Percentiles rank a stretch among this genome's conserved stretches.
Conservation (phyloP, 179 eudicot genomes). For the Beta lomatogona region DNA sequence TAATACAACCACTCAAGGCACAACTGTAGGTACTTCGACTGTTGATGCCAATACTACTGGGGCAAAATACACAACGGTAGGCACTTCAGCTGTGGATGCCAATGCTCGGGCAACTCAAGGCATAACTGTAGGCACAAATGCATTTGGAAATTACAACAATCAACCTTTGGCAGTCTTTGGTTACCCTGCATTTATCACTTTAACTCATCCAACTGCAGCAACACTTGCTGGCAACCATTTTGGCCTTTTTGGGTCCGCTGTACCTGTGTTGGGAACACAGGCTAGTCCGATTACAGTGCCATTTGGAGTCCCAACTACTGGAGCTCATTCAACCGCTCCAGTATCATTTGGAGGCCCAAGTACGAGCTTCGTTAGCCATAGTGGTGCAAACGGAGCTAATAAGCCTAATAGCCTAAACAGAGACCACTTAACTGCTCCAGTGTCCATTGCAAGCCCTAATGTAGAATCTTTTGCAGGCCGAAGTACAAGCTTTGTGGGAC, state of each 20-base stretch:
- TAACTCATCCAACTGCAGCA: neutral
- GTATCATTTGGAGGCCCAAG: neutral
- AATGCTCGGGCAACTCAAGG: too few species aligned
- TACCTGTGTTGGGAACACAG: neutral
- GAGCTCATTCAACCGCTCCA: neutral
- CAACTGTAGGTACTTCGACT: neutral
- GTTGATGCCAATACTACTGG: too few species aligned
- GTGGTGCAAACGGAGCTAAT: neutral
- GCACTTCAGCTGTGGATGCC: too few species aligned
- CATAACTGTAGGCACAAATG: too few species aligned
- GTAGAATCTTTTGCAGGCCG: neutral
- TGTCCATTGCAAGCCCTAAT: neutral
- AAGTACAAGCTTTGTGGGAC: neutral
- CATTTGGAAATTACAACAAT: conserved; percentile 16
- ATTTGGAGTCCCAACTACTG: conserved; percentile 3
- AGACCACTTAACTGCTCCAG: neutral
- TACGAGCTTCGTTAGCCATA: neutral
- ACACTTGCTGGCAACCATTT: neutral
- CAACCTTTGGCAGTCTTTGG: neutral
- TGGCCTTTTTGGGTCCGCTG: neutral
- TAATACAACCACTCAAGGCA: neutral
- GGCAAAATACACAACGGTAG: too few species aligned
- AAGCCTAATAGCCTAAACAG: neutral
- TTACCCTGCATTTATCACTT: conserved; percentile 9
- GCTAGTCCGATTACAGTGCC: neutral